phyloP scores from a whole-genome alignment of 2,329 filamentous ascomycete species.

The Aspergillus brasiliensis region DNA sequence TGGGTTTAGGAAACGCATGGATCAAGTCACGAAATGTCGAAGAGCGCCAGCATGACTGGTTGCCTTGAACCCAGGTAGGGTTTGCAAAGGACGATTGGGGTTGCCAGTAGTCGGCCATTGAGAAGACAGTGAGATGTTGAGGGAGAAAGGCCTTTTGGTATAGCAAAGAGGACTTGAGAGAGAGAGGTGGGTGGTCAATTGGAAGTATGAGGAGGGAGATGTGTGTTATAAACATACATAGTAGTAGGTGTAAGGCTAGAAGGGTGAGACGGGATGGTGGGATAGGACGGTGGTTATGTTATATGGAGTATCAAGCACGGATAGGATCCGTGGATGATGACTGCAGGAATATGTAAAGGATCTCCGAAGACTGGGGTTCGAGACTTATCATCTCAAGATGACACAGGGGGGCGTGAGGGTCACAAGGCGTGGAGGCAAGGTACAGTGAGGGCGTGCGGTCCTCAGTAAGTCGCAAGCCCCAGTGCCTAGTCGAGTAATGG shows the following conservation, averaged over 20 bases:
- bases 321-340: conserved; percentile 24
- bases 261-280: conserved; percentile 1
- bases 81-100: conserved; percentile 28
- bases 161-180: conserved; percentile 5
- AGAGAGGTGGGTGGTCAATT: conserved; percentile 13
- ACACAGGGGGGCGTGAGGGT: conserved; percentile 25
- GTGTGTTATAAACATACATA: conserved; percentile 15
- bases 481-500: conserved; percentile 14
- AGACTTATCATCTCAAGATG: conserved; percentile 23
- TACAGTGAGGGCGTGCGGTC: conserved; percentile 13
- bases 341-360: conserved; percentile 26
- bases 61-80: conserved; percentile 31
- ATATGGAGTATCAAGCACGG: conserved; percentile 21
- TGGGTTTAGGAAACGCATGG: conserved; percentile 51
- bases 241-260: conserved; percentile 4
- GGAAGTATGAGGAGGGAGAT: conserved; percentile 8
- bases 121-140: conserved; percentile 13
- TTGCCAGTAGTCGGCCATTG: conserved; percentile 36
- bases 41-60: conserved; percentile 25
- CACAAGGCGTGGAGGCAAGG: conserved; percentile 26
- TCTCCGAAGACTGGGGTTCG: conserved; percentile 21
- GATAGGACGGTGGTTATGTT: conserved; percentile 13
- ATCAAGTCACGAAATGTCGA: conserved; percentile 42
- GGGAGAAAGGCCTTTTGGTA: neutral
- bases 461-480: neutral